Evolutionary conservation across 768 basidiomycete genomes (phyloP).

Genomic region (Rickenella mellea): DNA sequence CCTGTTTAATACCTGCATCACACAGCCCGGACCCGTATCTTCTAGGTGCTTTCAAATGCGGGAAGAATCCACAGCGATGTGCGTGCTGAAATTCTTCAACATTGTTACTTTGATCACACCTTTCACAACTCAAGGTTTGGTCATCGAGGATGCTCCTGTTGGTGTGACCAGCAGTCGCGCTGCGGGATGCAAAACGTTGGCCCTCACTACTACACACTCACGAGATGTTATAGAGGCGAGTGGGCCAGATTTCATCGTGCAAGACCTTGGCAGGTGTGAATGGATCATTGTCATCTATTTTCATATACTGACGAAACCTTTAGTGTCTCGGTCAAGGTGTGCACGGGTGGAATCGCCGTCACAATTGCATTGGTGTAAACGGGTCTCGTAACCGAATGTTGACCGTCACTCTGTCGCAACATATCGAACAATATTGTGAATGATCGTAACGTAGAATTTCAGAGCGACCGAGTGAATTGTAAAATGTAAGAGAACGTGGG

Average conservation of each 20-base stretch:
- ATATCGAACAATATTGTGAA: constrained; percentile 2
- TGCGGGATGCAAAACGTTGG: constrained; percentile 81
- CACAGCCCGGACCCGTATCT: constrained; percentile 83
- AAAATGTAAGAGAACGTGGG: constrained; percentile 7
- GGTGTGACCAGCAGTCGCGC: constrained; percentile 73
- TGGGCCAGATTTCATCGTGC: constrained; percentile 58
- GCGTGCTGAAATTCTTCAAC: constrained; percentile 11
- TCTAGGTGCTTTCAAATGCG: constrained; percentile 66
- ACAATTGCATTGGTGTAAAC: constrained; percentile 13
- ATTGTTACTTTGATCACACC: neutral
- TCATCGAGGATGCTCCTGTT: constrained; percentile 87
- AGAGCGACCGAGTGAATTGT: constrained; percentile 7
- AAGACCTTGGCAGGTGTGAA: constrained; percentile 58
- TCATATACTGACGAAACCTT: neutral
- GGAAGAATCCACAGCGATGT: constrained; percentile 57
- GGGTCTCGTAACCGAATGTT: constrained; percentile 16
- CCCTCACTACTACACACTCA: constrained; percentile 72
- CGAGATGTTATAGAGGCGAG: constrained; percentile 57
- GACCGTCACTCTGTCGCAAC: neutral
- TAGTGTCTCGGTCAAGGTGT: constrained; percentile 21
- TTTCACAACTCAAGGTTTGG: constrained; percentile 44
- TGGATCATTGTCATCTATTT: neutral
- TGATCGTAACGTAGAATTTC: constrained; percentile 4
- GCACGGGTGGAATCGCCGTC: constrained; percentile 20
- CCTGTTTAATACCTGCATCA: neutral